Percentiles rank a stretch among this genome's conserved stretches.
phyloP scores from a whole-genome alignment of 805 yeast species.

The Ogataea salicorniae region DNA sequence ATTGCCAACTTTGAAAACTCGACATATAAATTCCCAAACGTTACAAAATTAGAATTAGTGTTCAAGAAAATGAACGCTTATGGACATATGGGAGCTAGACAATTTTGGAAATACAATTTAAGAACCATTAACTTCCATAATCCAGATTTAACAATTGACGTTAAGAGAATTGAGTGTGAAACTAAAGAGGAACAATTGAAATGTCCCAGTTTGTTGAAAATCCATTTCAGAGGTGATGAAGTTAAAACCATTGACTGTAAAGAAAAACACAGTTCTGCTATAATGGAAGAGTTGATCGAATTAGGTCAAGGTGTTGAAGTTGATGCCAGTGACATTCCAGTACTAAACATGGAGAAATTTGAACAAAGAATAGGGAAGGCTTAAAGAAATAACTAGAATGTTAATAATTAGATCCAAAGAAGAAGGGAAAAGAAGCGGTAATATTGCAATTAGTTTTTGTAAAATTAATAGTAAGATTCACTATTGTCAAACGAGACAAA shows the following conservation, averaged over 20 bases:
- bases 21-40: slow-evolving; percentile 34
- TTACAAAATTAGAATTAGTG: slow-evolving; percentile 43
- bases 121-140: slow-evolving; percentile 82
- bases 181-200: slow-evolving; percentile 38
- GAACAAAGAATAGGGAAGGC: slow-evolving; percentile 3
- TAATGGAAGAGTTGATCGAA: slow-evolving; percentile 51
- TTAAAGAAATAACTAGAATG: background rate
- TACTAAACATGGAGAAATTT: slow-evolving; percentile 7
- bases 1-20: slow-evolving; percentile 46
- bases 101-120: slow-evolving; percentile 69
- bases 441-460: background rate
- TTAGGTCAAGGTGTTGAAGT: slow-evolving; percentile 49
- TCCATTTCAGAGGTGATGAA: slow-evolving; percentile 36
- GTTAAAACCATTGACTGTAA: slow-evolving; percentile 48
- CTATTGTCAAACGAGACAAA: too few relatives aligned
- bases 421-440: background rate
- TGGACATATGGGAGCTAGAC: slow-evolving; percentile 65
- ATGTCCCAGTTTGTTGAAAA: slow-evolving; percentile 42
- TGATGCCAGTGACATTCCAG: slow-evolving; percentile 40
- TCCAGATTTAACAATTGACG: slow-evolving; percentile 59
- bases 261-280: slow-evolving; percentile 42
- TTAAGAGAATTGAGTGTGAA: slow-evolving; percentile 46
- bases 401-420: background rate
- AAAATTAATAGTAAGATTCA: too few relatives aligned
- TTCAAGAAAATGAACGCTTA: slow-evolving; percentile 43